Conservation (phyloP, 2,329 filamentous ascomycete genomes). For the Calonectria hongkongensis region DNA sequence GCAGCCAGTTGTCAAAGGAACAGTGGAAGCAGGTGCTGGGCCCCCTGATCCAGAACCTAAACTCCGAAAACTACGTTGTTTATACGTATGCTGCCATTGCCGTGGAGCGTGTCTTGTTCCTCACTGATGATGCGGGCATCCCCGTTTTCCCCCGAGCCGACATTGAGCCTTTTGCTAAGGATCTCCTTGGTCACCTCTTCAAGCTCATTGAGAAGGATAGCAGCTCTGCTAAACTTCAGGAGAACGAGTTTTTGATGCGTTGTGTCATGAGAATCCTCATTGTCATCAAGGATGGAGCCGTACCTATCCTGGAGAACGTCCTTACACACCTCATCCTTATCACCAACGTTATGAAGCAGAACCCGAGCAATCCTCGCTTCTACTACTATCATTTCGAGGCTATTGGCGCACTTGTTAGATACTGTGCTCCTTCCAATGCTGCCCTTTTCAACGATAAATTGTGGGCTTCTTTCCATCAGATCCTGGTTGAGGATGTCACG, state of each 20-base stretch:
- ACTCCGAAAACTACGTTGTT: slow-evolving; percentile 93
- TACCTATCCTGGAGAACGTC: slow-evolving; percentile 84
- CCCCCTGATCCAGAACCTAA: slow-evolving; percentile 92
- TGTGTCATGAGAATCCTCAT: slow-evolving; percentile 98
- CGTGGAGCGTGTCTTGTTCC: slow-evolving; percentile 92
- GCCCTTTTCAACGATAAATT: slow-evolving; percentile 86
- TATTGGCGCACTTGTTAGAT: slow-evolving; percentile 87
- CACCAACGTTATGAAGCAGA: slow-evolving; percentile 92
- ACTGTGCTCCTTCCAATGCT: slow-evolving; percentile 79
- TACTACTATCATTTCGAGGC: slow-evolving; percentile 99
- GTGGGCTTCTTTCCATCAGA: slow-evolving; percentile 87
- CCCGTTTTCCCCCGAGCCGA: slow-evolving; percentile 87
- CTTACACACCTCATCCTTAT: slow-evolving; percentile 90
- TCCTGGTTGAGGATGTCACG: slow-evolving; percentile 88
- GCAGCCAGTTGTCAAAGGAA: slow-evolving; percentile 92
- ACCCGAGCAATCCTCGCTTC: slow-evolving; percentile 97
- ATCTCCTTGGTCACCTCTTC: slow-evolving; percentile 92
- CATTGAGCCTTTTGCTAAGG: slow-evolving; percentile 88
- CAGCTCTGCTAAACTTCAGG: slow-evolving; percentile 93
- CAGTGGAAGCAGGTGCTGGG: slow-evolving; percentile 95
- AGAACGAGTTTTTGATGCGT: slow-evolving; percentile 99
- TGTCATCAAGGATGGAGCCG: slow-evolving; percentile 89
- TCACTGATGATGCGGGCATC: slow-evolving; percentile 84
- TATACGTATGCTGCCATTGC: slow-evolving; percentile 98
- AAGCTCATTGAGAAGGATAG: slow-evolving; percentile 90